Evolutionary conservation across 2,329 filamentous ascomycete species (phyloP), one percentile per base, ranked within the genome.

Genomic region (Emmonsiellopsis sp.): DNA sequence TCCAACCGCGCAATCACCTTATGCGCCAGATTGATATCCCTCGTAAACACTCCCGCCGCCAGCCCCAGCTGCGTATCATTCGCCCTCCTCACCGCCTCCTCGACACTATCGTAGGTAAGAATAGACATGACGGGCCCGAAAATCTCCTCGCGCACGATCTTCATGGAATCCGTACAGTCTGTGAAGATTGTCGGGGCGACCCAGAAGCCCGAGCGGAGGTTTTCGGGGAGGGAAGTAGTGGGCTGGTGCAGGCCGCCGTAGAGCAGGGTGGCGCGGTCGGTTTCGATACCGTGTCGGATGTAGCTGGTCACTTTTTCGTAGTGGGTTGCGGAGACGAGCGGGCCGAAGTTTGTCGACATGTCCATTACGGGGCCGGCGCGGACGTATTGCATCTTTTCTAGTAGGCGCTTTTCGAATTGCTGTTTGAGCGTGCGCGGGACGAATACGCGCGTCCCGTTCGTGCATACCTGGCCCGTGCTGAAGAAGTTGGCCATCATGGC

Each of bases 401-500:
- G 64, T 1, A 95, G 73, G 0, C 74, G 73, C 61, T 78, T 75
- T 67, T 94, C 88, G 59, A 95, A 91, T 0, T 74, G 75, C 11
- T 72, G 54, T 65, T 90, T 83, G 68, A 89, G 77, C 38, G 71
- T 66, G 35, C 77, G 72, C 0, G 86, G 89, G 2, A 95, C 79
- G 67, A 95, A 95, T 35, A 95, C 89, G 9, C 90, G 79, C 1
- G 90, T 95, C 49, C 90, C 90, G 67, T 95, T 95, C 50, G 90
- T 95, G 78, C 90, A 95, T 50, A 95, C 89, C 70, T 95, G 90
- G 32, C 90, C 90, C 0, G 87, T 87, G 60, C 86, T 90, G 77
- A 87, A 95, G 74, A 95, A 95, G 70, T 95, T 95, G 62, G 89
- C 90, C 77, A 94, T 89, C 86, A 95, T 91, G 58, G 89, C 89